phyloP scores from a whole-genome alignment of 2,329 filamentous ascomycete species.

The Talaromyces sp. region DNA sequence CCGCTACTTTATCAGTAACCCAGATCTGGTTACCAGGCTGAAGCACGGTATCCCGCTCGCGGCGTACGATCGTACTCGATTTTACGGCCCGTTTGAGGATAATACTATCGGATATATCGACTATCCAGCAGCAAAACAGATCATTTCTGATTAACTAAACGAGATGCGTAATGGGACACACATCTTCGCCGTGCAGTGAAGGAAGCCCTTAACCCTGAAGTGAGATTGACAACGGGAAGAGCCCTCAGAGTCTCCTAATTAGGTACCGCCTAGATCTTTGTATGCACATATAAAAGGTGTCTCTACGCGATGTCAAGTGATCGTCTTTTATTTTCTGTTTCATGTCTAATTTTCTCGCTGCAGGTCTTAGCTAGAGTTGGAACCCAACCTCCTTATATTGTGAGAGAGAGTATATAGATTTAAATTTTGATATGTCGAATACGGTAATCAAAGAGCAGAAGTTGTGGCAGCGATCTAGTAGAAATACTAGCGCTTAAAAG shows the following conservation, averaged over 20 bases:
- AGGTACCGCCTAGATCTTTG: not conserved
- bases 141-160: not conserved
- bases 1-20: slow-evolving; percentile 50
- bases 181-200: too few species aligned
- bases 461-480: too few species aligned
- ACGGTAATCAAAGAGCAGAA: too few species aligned
- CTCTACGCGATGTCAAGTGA: not conserved
- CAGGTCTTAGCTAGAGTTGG: not conserved
- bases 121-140: slow-evolving; percentile 22
- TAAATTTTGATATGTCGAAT: too few species aligned
- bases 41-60: slow-evolving; percentile 40
- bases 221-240: too few species aligned
- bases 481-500: too few species aligned
- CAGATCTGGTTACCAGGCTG: slow-evolving; percentile 48
- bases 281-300: not conserved
- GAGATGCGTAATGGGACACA: too few species aligned
- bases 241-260: not conserved
- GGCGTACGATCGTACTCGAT: slow-evolving; percentile 44
- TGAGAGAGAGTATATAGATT: too few species aligned
- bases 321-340: not conserved
- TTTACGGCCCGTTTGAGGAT: slow-evolving; percentile 42
- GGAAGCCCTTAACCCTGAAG: too few species aligned
- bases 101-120: slow-evolving; percentile 32
- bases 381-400: too few species aligned
- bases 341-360: not conserved